These are phyloP conservation scores for Xerocomus brunneocitrinus DNA, from an alignment of 768 basidiomycete genomes.

Conservation along the genomic window DNA sequence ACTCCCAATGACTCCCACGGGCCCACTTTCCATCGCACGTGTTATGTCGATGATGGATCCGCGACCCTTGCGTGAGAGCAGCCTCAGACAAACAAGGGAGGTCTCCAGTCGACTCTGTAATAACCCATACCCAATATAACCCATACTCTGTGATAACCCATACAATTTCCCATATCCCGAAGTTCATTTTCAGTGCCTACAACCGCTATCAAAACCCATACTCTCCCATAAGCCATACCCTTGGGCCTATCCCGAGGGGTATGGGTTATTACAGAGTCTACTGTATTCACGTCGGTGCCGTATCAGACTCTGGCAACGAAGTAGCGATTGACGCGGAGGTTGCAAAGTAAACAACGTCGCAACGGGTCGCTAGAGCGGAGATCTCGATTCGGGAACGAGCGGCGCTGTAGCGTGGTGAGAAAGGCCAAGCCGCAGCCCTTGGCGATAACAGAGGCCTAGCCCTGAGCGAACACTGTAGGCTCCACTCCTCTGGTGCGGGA, in stretches of 20 bases:
- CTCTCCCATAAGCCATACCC: no score
- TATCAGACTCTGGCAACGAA: not conserved
- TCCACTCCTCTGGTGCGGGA: not conserved
- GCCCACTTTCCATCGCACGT: not conserved
- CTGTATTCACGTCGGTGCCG: not conserved
- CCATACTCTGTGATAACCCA: no score
- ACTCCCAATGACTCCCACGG: not conserved
- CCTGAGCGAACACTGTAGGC: not conserved
- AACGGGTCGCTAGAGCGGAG: not conserved
- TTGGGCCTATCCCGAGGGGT: no score
- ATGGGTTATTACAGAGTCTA: no score
- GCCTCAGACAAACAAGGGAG: not conserved
- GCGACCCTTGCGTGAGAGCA: not conserved
- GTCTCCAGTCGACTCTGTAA: no score
- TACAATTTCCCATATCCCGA: no score
- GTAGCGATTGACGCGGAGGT: not conserved
- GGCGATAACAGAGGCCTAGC: not conserved
- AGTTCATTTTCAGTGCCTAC: no score
- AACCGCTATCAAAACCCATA: no score
- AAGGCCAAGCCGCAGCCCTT: not conserved
- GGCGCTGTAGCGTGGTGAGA: not conserved
- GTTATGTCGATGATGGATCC: not conserved
- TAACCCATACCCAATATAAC: no score
- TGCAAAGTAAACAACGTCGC: not conserved
- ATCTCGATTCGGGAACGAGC: not conserved